phyloP scores from a whole-genome alignment of 2,329 filamentous ascomycete genomes.

The Penicillium carneum region DNA sequence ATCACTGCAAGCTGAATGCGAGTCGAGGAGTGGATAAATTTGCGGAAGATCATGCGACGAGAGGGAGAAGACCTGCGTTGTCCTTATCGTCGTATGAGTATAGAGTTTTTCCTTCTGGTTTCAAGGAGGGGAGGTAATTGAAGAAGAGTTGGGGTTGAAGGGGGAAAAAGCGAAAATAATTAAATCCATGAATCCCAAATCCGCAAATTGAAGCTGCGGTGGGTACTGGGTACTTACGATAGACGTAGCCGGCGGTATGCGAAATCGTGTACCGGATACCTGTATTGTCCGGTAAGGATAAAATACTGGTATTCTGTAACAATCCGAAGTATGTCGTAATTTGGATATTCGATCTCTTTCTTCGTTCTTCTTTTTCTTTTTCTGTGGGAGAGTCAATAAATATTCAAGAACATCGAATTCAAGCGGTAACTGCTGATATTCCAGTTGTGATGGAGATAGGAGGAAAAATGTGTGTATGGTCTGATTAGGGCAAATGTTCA shows the following conservation, averaged over 20 bases:
- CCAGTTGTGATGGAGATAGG: neutral
- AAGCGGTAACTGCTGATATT: neutral
- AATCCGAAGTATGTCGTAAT: conserved; percentile 3
- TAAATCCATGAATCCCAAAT: conserved; percentile 37
- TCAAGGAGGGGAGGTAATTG: conserved; percentile 12
- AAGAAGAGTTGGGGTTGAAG: conserved; percentile 5
- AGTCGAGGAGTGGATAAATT: conserved; percentile 34
- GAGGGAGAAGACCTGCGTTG: conserved; percentile 34
- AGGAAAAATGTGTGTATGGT: neutral
- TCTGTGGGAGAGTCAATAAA: neutral
- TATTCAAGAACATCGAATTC: neutral
- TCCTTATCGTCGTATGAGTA: conserved; percentile 25
- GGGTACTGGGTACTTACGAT: conserved; percentile 29
- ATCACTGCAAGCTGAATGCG: conserved; percentile 38
- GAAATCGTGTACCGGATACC: conserved; percentile 12
- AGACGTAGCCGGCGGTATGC: conserved; percentile 16
- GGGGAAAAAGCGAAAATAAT: conserved; percentile 30
- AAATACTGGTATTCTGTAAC: conserved; percentile 1
- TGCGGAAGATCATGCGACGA: conserved; percentile 40
- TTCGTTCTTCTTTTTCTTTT: neutral
- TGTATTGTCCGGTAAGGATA: conserved; percentile 15
- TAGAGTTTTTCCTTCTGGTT: conserved; percentile 4
- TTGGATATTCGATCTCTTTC: neutral
- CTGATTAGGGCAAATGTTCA: neutral
- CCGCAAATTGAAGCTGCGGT: conserved; percentile 38